Evolutionary conservation across 202 grass and related monocot species (phyloP), one percentile per base, ranked within the genome.

Genomic region (Dendrocalamus latiflorus): DNA sequence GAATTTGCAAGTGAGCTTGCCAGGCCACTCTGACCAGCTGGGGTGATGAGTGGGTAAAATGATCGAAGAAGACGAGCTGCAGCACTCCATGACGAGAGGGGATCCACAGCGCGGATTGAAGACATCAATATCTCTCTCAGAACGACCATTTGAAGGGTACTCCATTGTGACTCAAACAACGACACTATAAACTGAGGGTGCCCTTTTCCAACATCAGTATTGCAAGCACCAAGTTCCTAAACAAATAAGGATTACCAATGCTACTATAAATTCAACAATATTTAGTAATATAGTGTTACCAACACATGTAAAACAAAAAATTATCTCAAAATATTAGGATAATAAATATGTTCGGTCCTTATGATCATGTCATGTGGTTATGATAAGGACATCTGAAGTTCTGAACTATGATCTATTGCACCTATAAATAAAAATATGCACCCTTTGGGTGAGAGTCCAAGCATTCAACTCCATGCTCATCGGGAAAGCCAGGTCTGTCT

Each of bases 111-210:
- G 25, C 93, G 93, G 73, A 96, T 94, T 5, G 93, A 96, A 61
- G 96, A 99, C 88, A 99, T 91, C 80, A 99, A 71, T 89, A 99
- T 99, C 81, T 99, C 96, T 88, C 96, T 93, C 64, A 99, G 71
- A 75, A 96, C 83, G 37, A 96, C 96, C 96, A 99, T 99, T 85
- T 99, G 96, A 74, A 99, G 76, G 60, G 91, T 92, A 82, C 93
- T 95, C 96, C 96, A 99, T 74, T 96, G 93, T 16, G 96, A 96
- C 78, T 99, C 96, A 73, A 96, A 96, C 20, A 99, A 85, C 26
- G 93, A 89, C 8, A 89, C 91, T 72, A 95, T 83, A 62, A 85
- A 92, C 75, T 87, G 91, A 84, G 88, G 81, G 62, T 88, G 83
- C 64, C 64, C 50, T 78, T 94, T 94, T 78, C 82, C 89, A 79